Conservation (phyloP, 768 basidiomycete species). For the Termitomyces sp. region DNA sequence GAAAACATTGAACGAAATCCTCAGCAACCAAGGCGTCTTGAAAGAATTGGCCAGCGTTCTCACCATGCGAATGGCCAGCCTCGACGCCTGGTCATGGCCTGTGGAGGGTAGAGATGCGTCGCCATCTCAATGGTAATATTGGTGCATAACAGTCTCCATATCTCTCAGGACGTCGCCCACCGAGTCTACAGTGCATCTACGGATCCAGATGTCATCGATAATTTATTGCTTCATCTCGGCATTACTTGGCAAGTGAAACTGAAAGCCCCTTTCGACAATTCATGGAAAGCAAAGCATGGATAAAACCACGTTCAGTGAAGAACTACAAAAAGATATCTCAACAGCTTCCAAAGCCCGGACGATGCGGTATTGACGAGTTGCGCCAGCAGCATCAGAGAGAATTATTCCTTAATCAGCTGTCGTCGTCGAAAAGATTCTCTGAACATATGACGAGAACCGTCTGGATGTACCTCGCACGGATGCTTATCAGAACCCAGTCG, state of each 20-base stretch:
- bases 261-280: conserved; percentile 22
- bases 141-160: conserved; percentile 12
- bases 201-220: conserved; percentile 41
- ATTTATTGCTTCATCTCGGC: conserved; percentile 38
- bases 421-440: conserved; percentile 12
- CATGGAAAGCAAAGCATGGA: conserved; percentile 39
- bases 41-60: conserved; percentile 38
- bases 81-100: conserved; percentile 41
- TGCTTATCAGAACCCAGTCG: conserved; percentile 3
- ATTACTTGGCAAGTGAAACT: conserved; percentile 35
- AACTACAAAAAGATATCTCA: conserved; percentile 13
- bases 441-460: conserved; percentile 15
- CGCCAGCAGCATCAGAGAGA: conserved; percentile 21
- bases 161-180: neutral
- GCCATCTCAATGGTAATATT: conserved; percentile 44
- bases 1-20: conserved; percentile 33
- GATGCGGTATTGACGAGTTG: conserved; percentile 17
- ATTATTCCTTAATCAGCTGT: conserved; percentile 33
- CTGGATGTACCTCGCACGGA: conserved; percentile 22
- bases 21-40: conserved; percentile 29
- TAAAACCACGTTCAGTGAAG: conserved; percentile 13
- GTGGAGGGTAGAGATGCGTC: conserved; percentile 38
- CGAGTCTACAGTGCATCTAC: conserved; percentile 32
- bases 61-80: conserved; percentile 36
- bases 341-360: conserved; percentile 12